These are phyloP conservation scores for Pneumocystis wakefieldiae DNA, from an alignment of 1,139 yeast genomes.

Conservation along the genomic window DNA sequence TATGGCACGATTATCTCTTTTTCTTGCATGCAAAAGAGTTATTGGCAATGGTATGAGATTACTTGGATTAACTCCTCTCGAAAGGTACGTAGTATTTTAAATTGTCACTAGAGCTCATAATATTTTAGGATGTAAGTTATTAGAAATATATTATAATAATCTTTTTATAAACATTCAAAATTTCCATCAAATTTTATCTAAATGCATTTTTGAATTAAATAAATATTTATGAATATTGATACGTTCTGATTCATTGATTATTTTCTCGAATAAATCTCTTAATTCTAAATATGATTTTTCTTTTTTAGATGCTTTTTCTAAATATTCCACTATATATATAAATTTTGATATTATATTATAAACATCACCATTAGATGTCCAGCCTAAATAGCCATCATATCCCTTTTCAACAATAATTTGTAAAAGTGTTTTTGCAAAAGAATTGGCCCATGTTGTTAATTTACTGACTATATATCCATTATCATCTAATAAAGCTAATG, in stretches of 20 bases:
- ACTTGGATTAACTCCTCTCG: constrained; percentile 92
- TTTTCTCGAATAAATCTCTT: background rate
- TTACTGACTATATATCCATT: constrained; percentile 4
- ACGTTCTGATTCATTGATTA: background rate
- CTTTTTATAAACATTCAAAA: background rate
- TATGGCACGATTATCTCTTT: constrained; percentile 81
- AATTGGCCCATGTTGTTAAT: constrained; percentile 1
- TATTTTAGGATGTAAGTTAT: constrained; percentile 40
- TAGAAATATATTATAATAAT: background rate
- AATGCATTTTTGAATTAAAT: constrained; percentile 7
- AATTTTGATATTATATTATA: constrained; percentile 4
- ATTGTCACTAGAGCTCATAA: background rate
- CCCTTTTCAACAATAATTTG: constrained; percentile 5
- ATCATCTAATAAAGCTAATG: constrained; percentile 5
- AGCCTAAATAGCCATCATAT: constrained; percentile 8
- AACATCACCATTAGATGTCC: constrained; percentile 4
- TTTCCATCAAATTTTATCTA: background rate
- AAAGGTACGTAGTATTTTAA: constrained; percentile 31
- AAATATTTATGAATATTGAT: background rate
- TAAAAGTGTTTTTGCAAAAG: background rate
- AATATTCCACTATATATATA: background rate
- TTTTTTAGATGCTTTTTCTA: background rate
- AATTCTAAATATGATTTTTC: background rate
- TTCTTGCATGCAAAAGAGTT: constrained; percentile 80
- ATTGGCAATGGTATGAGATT: constrained; percentile 80